Conservation (phyloP, 2,329 filamentous ascomycete genomes). For the Waltergamsia citrina region DNA sequence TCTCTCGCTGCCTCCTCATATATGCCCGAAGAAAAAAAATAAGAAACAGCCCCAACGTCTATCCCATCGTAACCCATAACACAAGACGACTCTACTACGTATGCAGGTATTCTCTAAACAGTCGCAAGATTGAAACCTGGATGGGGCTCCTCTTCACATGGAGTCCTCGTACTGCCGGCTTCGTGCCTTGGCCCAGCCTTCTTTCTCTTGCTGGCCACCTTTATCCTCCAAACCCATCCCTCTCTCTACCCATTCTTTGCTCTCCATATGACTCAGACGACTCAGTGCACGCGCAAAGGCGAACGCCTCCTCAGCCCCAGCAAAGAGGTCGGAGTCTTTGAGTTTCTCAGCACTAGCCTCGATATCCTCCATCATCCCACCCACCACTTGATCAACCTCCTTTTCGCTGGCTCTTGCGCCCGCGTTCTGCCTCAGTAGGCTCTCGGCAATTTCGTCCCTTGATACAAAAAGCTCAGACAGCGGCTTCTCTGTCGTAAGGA, state of each 20-base stretch:
- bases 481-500: constrained; percentile 82
- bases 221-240: constrained; percentile 57
- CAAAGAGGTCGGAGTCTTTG: constrained; percentile 80
- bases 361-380: constrained; percentile 77
- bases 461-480: constrained; percentile 81
- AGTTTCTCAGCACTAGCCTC: constrained; percentile 77
- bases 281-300: constrained; percentile 87
- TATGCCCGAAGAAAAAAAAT: too few species aligned
- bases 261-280: constrained; percentile 84
- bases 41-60: too few species aligned
- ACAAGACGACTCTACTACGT: too few species aligned
- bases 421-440: constrained; percentile 38
- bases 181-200: constrained; percentile 55
- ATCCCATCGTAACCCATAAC: too few species aligned
- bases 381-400: constrained; percentile 57
- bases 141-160: constrained; percentile 47
- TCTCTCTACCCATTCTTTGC: constrained; percentile 86
- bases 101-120: too few species aligned
- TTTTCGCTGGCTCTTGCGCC: constrained; percentile 15
- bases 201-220: constrained; percentile 56
- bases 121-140: too few species aligned
- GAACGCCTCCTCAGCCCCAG: constrained; percentile 92
- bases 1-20: too few species aligned
- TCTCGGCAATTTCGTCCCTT: constrained; percentile 54
- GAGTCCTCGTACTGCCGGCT: constrained; percentile 61